Evolutionary conservation across 2,329 filamentous ascomycete species (phyloP), one percentile per base, ranked within the genome.

Genomic region (Pseudocercospora vitis): DNA sequence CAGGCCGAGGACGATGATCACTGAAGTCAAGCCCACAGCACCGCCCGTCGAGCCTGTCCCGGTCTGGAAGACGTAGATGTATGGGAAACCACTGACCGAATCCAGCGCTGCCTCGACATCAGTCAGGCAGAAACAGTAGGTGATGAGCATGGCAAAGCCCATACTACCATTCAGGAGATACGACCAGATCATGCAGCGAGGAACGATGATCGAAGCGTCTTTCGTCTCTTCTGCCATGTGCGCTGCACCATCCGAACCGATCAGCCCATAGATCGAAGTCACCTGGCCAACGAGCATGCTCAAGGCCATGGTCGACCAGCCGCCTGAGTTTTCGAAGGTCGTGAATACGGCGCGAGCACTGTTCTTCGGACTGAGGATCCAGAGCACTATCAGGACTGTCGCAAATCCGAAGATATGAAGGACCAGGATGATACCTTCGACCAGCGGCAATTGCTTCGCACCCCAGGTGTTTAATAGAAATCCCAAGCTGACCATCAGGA

Each of bases 371-470:
- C 56, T 57, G 21, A 68, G 50, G 2, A 65, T 59, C 60, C 57
- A 61, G 4, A 68, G 55, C 4, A 63, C 61, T n/a, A 67, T 63
- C 12, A 70, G n/a, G 19, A 68, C 63, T 5, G 63, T 57, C 23
- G 68, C 51, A 48, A 68, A 71, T 7, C 63, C 68, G 16, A 60
- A 56, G n/a, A 65, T 33, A 48, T 69, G 65, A 7, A 63, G 39
- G 39, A 65, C 39, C 39, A 71, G 56, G 37, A 63, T 61, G 11
- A 58, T 52, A 0, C 73, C 74, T 64, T 81, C 79, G 31, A 66
- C 48, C 16, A 57, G 50, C 11, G 64, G 65, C 6, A 67, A 49
- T 2, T 75, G 60, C 35, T 69, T 70, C 3, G 72, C 73, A 18
- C 50, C 56, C 39, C 51, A 57, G n/a, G 56, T 59, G 45, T 61